These are phyloP conservation scores for Scheffersomyces lignicola DNA, from an alignment of 1,139 yeast species.

Conservation along the genomic window DNA sequence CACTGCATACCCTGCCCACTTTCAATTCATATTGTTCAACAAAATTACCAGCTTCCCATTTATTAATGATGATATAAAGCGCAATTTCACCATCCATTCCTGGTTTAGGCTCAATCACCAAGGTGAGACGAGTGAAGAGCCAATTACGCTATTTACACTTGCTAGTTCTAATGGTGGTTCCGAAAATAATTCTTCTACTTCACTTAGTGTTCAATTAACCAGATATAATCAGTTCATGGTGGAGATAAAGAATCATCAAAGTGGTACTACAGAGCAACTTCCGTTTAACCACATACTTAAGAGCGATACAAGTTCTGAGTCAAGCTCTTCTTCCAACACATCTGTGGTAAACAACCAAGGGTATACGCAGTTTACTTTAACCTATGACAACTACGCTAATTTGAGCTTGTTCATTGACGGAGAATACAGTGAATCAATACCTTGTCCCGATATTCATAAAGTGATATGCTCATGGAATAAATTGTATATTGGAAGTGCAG, in stretches of 20 bases:
- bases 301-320: constrained; percentile 5
- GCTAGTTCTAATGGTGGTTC: constrained; percentile 24
- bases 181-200: constrained; percentile 16
- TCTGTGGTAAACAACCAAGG: constrained; percentile 22
- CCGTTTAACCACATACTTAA: constrained; percentile 35
- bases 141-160: constrained; percentile 26
- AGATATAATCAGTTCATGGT: constrained; percentile 34
- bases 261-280: constrained; percentile 29
- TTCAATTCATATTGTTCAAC: constrained; percentile 32
- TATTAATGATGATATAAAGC: constrained; percentile 14
- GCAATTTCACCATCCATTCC: constrained; percentile 30
- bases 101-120: constrained; percentile 36
- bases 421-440: constrained; percentile 46
- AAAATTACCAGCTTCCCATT: constrained; percentile 27
- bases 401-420: constrained; percentile 43
- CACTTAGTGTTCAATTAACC: constrained; percentile 29
- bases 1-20: constrained; percentile 26
- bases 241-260: constrained; percentile 26
- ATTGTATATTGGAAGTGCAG: constrained; percentile 33
- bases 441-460: constrained; percentile 38
- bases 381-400: constrained; percentile 39
- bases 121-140: constrained; percentile 15
- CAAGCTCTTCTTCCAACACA: neutral
- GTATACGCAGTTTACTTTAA: constrained; percentile 34
- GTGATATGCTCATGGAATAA: constrained; percentile 38